These are phyloP conservation scores for Acer campestre DNA, from an alignment of 345 rosid genomes.

Conservation along the genomic window DNA sequence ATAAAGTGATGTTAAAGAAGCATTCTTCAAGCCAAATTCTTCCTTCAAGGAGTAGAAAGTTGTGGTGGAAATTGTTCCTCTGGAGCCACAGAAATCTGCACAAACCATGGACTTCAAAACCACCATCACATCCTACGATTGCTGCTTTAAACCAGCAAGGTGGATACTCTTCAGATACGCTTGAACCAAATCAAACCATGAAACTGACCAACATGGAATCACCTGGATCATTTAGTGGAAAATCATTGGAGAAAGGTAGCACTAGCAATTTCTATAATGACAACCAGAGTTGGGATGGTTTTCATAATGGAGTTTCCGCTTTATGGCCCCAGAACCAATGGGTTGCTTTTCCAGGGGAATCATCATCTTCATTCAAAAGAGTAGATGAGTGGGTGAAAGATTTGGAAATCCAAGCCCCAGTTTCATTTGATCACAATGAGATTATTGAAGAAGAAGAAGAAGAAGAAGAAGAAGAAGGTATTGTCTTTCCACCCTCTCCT, in stretches of 20 bases:
- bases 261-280: constrained; percentile 8
- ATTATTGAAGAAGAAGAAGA: constrained; percentile 31
- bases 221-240: constrained; percentile 49
- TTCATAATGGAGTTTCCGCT: constrained; percentile 40
- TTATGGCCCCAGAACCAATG: constrained; percentile 75
- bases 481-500: constrained; percentile 55
- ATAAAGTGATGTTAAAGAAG: constrained; percentile 89
- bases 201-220: constrained; percentile 42
- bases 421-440: constrained; percentile 35
- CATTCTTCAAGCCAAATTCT: constrained; percentile 91
- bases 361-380: constrained; percentile 69
- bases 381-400: constrained; percentile 85
- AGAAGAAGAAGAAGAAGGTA: constrained; percentile 30
- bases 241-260: constrained; percentile 34
- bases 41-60: constrained; percentile 75
- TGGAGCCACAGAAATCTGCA: constrained; percentile 96
- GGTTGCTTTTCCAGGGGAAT: constrained; percentile 75
- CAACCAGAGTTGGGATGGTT: constrained; percentile 42
- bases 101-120: constrained; percentile 42
- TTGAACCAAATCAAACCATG: constrained; percentile 46
- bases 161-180: constrained; percentile 84
- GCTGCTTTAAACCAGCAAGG: constrained; percentile 58
- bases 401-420: constrained; percentile 40
- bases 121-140: constrained; percentile 25
- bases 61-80: constrained; percentile 91